A percentile compares a stretch with the other conserved stretches of the same genome.
Evolutionary conservation across 257 asterid species (phyloP).

Genomic region (Solanum tarijense): DNA sequence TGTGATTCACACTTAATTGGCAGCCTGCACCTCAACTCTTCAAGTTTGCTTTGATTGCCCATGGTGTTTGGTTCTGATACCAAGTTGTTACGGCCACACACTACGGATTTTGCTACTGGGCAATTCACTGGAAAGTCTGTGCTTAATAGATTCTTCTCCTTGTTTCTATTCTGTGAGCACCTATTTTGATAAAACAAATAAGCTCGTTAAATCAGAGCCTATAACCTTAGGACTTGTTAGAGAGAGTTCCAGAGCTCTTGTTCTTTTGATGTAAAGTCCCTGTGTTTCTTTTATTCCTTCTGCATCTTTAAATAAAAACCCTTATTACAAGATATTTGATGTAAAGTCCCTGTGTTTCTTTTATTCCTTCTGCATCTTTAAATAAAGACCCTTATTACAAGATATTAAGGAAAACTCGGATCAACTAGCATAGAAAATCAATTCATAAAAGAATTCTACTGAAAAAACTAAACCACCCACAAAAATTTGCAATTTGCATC

Average conservation of each 20-base stretch:
- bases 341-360: background rate
- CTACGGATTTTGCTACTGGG: background rate
- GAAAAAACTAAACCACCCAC: background rate
- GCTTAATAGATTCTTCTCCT: background rate
- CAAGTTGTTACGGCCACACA: background rate
- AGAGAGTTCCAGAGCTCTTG: background rate
- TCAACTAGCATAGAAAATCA: background rate
- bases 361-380: background rate
- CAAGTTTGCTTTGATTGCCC: background rate
- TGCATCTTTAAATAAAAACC: background rate
- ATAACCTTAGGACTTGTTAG: background rate
- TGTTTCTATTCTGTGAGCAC: background rate
- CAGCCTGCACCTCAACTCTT: background rate
- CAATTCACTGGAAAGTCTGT: background rate
- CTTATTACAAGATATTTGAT: background rate
- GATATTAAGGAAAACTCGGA: background rate
- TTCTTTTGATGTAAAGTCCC: background rate
- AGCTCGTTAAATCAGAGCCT: background rate
- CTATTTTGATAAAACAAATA: background rate
- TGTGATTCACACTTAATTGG: background rate
- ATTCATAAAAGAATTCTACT: background rate
- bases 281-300: background rate
- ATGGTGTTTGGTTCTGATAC: background rate
- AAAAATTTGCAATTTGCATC: background rate
- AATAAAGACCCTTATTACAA: background rate